Percentiles rank a stretch among this genome's conserved stretches.
Conservation (phyloP, 2,329 filamentous ascomycete genomes). For the Fusarium palustre region DNA sequence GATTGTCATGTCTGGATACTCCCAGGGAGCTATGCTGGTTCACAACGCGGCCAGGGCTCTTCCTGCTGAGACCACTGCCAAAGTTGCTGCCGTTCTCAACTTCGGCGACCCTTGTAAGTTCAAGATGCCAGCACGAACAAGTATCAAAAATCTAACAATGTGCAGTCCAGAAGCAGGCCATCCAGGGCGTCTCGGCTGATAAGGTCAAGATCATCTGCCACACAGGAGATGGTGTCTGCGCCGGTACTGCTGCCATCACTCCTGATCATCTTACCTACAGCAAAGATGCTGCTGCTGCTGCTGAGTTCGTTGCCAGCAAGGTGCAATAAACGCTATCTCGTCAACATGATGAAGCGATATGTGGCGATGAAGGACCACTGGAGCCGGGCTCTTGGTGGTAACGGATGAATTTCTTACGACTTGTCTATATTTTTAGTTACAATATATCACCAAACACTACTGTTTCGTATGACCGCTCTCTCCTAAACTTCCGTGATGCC, state of each 20-base stretch:
- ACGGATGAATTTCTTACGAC: slow-evolving; percentile 1
- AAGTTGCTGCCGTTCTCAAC: slow-evolving; percentile 48
- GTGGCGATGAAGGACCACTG: background rate
- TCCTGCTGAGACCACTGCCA: slow-evolving; percentile 50
- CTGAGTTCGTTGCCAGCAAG: slow-evolving; percentile 45
- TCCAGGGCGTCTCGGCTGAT: slow-evolving; percentile 38
- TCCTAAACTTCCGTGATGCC: background rate
- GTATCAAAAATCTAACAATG: slow-evolving; percentile 9
- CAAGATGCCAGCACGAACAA: background rate
- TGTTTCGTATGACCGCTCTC: background rate
- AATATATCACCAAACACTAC: background rate
- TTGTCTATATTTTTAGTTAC: background rate
- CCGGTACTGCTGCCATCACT: slow-evolving; percentile 45
- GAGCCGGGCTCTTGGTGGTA: background rate
- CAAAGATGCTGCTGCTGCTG: slow-evolving; percentile 47
- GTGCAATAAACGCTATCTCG: slow-evolving; percentile 19
- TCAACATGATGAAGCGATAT: background rate
- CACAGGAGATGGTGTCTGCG: slow-evolving; percentile 50
- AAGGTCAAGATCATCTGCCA: slow-evolving; percentile 50
- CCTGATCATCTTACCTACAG: slow-evolving; percentile 47
- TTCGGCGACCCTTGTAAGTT: slow-evolving; percentile 49
- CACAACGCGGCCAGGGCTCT: slow-evolving; percentile 58
- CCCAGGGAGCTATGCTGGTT: slow-evolving; percentile 55
- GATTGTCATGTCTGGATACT: slow-evolving; percentile 61
- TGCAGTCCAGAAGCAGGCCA: slow-evolving; percentile 39